phyloP scores from a whole-genome alignment of 2,329 filamentous ascomycete genomes.

The Verticillium nubilum region DNA sequence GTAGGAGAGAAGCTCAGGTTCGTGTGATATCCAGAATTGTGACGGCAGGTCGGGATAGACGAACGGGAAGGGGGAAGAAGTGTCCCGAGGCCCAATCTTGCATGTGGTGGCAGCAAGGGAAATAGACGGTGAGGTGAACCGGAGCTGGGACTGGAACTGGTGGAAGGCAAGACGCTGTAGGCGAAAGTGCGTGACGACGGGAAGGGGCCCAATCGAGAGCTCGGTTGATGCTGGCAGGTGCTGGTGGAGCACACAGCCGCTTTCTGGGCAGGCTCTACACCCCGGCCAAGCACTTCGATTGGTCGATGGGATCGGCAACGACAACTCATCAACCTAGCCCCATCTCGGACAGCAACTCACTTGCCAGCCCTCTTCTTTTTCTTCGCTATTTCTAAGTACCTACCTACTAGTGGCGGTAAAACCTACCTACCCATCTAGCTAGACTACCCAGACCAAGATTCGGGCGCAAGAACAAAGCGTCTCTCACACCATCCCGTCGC shows the following conservation, averaged over 20 bases:
- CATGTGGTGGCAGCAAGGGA: background rate
- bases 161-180: background rate
- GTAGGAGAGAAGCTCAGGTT: background rate
- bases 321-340: conserved; percentile 25
- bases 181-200: background rate
- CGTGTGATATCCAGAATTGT: background rate
- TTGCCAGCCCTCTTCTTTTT: background rate
- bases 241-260: conserved; percentile 13
- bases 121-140: background rate
- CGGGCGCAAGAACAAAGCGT: background rate
- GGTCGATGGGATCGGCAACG: conserved; percentile 19
- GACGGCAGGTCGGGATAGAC: background rate
- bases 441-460: background rate
- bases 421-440: no score
- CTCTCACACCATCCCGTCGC: background rate
- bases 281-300: conserved; percentile 19
- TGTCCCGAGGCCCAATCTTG: background rate
- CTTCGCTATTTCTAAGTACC: background rate
- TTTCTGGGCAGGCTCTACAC: conserved; percentile 7
- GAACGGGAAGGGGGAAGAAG: background rate
- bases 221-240: background rate
- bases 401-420: no score
- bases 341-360: conserved; percentile 2
- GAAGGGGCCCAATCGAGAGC: background rate
- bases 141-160: background rate